Conservation (phyloP, 2,329 filamentous ascomycete species). For the Didymella lethalis region DNA sequence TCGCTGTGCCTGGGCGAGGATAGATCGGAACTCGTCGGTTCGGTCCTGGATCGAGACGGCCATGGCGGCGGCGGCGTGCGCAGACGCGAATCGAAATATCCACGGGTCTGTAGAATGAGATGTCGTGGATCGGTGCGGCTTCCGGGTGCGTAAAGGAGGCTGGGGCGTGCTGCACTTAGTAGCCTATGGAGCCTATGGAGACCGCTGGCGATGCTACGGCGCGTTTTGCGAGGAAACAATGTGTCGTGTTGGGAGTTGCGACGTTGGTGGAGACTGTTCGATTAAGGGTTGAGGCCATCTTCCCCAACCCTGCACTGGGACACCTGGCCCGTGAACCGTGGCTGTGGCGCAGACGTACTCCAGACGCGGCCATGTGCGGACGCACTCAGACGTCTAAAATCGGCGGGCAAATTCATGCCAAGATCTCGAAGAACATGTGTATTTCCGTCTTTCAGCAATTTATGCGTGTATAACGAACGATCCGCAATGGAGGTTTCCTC, state of each 20-base stretch:
- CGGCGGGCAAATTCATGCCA: too few species aligned
- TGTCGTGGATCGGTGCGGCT: conserved; percentile 8
- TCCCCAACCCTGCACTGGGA: conserved; percentile 4
- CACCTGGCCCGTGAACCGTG: conserved; percentile 6
- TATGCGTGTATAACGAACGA: too few species aligned
- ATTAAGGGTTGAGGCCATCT: conserved; percentile 11
- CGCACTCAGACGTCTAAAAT: neutral
- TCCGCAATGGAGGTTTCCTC: too few species aligned
- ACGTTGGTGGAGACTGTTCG: conserved; percentile 15
- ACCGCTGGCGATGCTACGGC: neutral
- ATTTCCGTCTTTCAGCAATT: neutral
- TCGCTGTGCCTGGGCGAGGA: conserved; percentile 84
- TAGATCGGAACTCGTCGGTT: conserved; percentile 92
- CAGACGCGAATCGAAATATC: neutral
- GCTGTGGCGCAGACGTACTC: conserved; percentile 1
- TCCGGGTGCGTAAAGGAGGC: conserved; percentile 18
- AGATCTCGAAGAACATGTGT: neutral
- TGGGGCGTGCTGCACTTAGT: conserved; percentile 5
- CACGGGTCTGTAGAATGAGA: neutral
- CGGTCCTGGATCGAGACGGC: conserved; percentile 89
- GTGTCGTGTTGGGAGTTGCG: conserved; percentile 2
- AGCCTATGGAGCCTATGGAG: neutral
- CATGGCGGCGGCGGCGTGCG: conserved; percentile 53
- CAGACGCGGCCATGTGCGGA: neutral
- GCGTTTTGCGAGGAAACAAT: conserved; percentile 1